Base-by-base conservation (phyloP, 352 stramenopile genomes). In the Pythium aquatile region DNA sequence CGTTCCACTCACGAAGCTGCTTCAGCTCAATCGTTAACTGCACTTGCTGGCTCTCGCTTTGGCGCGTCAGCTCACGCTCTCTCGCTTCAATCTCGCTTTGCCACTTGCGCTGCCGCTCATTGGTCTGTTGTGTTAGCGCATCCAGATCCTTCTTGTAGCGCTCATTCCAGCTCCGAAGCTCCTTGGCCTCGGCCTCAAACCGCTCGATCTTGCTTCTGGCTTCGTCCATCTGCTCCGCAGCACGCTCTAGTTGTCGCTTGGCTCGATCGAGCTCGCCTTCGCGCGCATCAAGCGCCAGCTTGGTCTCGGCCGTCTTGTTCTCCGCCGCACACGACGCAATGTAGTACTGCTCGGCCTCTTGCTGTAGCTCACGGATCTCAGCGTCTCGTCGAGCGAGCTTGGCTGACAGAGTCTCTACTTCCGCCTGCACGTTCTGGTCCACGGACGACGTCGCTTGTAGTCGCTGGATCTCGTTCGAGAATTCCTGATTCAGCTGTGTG, bases 131-230 rank as follows among this genome's bases (percentile, higher is more conserved):
- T 3, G 30, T 68, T 9, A 69, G 39, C 14, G 39, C 11, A 1
- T 37, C 46, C 10, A 64, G 40, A 2, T 69, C 56, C 14, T 56
- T 56, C 32, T 69, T 64, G 30, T 69, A 69, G 30, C 49, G 55
- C 28, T 56, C 63, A 55, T 63, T 69, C 63, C 55, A 64, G 14
- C 48, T 58, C 1, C 51, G 63, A 13, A 69, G 32, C 26, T 65
- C 55, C n/a, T 40, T 26, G 1, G 59, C 29, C 51, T 69, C 63
- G 16, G 44, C 20, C 26, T n/a, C 26, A 44, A 69, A 33, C 14
- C 55, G 46, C 2, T 51, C 17, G 29, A 51, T 30, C 32, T 66
- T 66, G n/a, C 32, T 44, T 10, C 63, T 60, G 7, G 53, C 40
- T 16, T 62, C 46, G 7, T 33, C 37, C 20, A 30, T 24, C 17